Evolutionary conservation across 768 basidiomycete species (phyloP).

Genomic region (Trametes meyenii): DNA sequence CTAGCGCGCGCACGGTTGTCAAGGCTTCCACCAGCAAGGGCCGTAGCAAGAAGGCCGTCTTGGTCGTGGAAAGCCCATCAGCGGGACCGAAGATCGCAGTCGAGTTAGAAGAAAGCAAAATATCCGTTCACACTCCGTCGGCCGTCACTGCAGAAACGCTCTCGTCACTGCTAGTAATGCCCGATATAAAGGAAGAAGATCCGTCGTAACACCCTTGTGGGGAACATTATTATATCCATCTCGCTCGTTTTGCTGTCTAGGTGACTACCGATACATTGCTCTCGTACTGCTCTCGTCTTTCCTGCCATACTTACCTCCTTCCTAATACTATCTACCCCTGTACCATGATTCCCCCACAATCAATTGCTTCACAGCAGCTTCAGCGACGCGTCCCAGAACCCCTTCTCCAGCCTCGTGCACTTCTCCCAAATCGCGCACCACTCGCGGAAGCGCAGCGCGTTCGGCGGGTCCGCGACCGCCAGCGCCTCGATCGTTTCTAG

Average conservation of each 20-base stretch:
- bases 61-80: background rate
- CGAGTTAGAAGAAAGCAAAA: conserved; percentile 28
- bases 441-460: conserved; percentile 56
- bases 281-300: background rate
- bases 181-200: conserved; percentile 13
- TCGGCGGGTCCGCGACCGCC: conserved; percentile 65
- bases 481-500: conserved; percentile 75
- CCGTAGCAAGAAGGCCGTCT: conserved; percentile 19
- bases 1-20: conserved; percentile 53
- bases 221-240: background rate
- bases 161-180: background rate
- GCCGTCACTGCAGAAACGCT: background rate
- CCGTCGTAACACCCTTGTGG: background rate
- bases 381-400: conserved; percentile 84
- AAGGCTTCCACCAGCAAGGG: conserved; percentile 21
- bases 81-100: conserved; percentile 45
- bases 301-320: background rate
- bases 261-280: conserved; percentile 13
- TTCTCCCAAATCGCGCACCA: conserved; percentile 75
- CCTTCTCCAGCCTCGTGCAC: conserved; percentile 77
- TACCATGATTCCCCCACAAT: background rate
- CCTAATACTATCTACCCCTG: background rate
- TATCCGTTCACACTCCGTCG: background rate
- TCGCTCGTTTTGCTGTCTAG: background rate
- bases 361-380: conserved; percentile 23